Evolutionary conservation across 192 early-diverging fungal genomes (phyloP), one percentile per base, ranked within the genome.

Genomic region (Paraglomus brasilianum): DNA sequence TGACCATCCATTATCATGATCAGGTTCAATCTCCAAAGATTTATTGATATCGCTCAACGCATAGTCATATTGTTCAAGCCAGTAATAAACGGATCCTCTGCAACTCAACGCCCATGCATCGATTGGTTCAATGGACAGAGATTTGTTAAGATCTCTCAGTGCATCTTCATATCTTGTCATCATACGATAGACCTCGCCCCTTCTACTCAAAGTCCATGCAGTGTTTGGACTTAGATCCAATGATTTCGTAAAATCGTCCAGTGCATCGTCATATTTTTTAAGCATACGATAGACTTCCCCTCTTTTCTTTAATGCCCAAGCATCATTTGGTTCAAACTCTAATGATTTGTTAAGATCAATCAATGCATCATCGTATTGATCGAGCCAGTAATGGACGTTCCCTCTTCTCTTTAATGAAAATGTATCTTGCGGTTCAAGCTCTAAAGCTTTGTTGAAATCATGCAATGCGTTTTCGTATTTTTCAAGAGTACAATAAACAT

Each of bases 221-320:
- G 51, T 67, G 30, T 21, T 21, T 43, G 66, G 50, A 22, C 55
- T 17, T 3, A 40, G n/a, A 24, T 42, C 40, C 15, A 67, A 41
- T 4, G 38, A 48, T 8, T 15, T 53, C 41, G 51, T 67, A 9
- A 67, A 53, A 17, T 67, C 66, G 6, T 41, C 9, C 4, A 51
- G 17, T 3, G 66, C 30, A 1, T 30, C 3, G 30, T 30, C 30
- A 59, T 59, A 59, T 5, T 40, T 30, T 38, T 59, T 15, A 38
- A 59, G 57, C 8, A 49, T 65, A 15, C n/a, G 49, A 48, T 30
- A 65, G 14, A 30, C 19, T 65, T 65, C 62, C 3, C 62, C 46
- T 24, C 62, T 17, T 19, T 65, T 47, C 36, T 47, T 14, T 11
- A 43, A 47, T 30, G 30, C 30, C 30, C 30, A 30, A 1, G 30